These are phyloP conservation scores for Tardiomyces blankii DNA, from an alignment of 1,139 yeast genomes.

Conservation along the genomic window DNA sequence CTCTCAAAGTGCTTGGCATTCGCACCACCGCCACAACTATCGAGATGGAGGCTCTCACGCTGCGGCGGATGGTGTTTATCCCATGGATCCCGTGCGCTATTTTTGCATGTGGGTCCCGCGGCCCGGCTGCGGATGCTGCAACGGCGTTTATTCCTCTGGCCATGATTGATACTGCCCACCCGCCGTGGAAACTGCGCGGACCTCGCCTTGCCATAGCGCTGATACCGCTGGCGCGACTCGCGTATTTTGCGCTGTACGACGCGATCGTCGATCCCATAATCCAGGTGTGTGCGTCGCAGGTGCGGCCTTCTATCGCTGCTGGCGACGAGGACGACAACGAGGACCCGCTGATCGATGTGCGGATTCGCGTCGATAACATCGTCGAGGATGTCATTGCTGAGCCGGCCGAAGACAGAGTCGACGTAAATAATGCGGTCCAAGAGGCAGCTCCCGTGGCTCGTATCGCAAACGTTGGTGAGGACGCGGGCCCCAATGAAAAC, in stretches of 20 bases:
- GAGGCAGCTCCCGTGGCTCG: no score
- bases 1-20: conserved; percentile 19
- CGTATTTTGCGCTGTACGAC: conserved; percentile 15
- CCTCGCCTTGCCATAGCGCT: conserved; percentile 14
- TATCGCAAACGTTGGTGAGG: no score
- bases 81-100: conserved; percentile 18
- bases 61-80: conserved; percentile 14
- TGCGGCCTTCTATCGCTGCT: conserved; percentile 10
- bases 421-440: no score
- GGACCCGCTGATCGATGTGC: no score
- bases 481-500: no score
- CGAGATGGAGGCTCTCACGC: conserved; percentile 12
- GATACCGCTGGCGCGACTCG: conserved; percentile 14
- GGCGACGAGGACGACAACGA: no score
- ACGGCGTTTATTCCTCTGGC: conserved; percentile 14
- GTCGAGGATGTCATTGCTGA: conserved; percentile 9
- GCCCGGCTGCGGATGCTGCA: conserved; percentile 10
- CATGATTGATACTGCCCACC: conserved; percentile 11
- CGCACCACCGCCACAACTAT: conserved; percentile 10
- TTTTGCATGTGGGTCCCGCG: conserved; percentile 13
- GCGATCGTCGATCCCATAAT: conserved; percentile 17
- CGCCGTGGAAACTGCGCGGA: conserved; percentile 15
- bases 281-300: conserved; percentile 13
- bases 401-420: no score
- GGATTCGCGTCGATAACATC: conserved; percentile 8